Evolutionary conservation across 495 filamentous ascomycete species (phyloP).

Genomic region (Ascodesmis nigricans): DNA sequence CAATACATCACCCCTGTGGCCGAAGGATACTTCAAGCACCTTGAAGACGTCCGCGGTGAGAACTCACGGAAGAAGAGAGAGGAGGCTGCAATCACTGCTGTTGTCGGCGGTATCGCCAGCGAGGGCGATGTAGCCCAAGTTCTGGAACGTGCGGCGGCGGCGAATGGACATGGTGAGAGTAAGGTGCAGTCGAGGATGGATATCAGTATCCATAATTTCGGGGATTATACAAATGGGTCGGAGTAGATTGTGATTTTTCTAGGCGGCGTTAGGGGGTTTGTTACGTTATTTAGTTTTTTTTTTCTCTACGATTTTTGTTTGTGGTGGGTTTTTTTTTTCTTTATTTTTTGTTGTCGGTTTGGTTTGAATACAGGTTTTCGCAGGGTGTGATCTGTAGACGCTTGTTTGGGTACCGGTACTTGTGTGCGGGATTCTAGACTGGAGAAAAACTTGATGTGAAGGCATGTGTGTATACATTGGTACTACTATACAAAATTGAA

Average conservation of each 20-base stretch:
- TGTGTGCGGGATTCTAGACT: no score
- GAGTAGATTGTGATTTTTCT: slow-evolving; percentile 9
- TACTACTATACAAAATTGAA: no score
- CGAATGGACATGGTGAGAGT: slow-evolving; percentile 28
- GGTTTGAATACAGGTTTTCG: no score
- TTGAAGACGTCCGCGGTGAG: slow-evolving; percentile 54
- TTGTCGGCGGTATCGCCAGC: slow-evolving; percentile 41
- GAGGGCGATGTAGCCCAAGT: slow-evolving; percentile 40
- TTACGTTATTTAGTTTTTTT: no score
- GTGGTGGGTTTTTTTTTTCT: no score
- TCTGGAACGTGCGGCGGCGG: slow-evolving; percentile 35
- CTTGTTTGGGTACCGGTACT: no score
- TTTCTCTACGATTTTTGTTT: no score
- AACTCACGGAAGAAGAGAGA: slow-evolving; percentile 48
- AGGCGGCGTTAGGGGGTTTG: no score
- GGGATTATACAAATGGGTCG: slow-evolving; percentile 27
- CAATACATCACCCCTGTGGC: slow-evolving; percentile 68
- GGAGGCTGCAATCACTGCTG: slow-evolving; percentile 45
- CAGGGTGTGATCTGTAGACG: no score
- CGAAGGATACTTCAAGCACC: slow-evolving; percentile 67
- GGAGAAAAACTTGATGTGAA: no score
- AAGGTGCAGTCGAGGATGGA: slow-evolving; percentile 34
- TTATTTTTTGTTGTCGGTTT: no score
- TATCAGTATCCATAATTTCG: slow-evolving; percentile 38
- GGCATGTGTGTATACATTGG: no score